Conservation (phyloP, 129 eudicot species). For the carrot (Daucus carota) region DNA sequence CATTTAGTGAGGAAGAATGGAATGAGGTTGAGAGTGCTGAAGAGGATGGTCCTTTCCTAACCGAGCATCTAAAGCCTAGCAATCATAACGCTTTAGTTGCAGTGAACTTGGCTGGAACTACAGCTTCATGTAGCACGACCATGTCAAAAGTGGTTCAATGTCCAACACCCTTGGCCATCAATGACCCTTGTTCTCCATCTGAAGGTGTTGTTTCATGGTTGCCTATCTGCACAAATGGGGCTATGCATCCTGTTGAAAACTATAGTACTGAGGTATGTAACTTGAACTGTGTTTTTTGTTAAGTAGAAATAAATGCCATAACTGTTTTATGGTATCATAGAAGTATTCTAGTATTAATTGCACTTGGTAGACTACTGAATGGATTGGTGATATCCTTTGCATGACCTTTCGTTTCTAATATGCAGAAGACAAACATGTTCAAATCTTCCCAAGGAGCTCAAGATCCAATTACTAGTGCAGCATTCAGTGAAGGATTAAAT, state of each 20-base stretch:
- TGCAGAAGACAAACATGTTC: neutral
- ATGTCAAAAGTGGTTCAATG: neutral
- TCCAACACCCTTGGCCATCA: neutral
- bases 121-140: neutral
- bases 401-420: neutral
- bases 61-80: neutral
- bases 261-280: neutral
- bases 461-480: neutral
- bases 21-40: slow-evolving; percentile 21
- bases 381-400: neutral
- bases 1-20: slow-evolving; percentile 70
- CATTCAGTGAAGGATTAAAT: neutral
- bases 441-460: neutral
- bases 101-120: neutral
- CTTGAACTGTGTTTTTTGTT: neutral
- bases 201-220: neutral
- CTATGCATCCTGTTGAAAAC: neutral
- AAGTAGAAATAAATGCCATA: neutral
- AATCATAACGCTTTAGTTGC: neutral
- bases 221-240: neutral
- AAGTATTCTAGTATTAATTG: neutral
- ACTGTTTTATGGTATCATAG: neutral
- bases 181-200: neutral
- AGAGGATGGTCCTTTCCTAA: neutral
- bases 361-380: neutral